phyloP scores from a whole-genome alignment of 2,329 filamentous ascomycete species.

The Pseudogymnoascus sp. region DNA sequence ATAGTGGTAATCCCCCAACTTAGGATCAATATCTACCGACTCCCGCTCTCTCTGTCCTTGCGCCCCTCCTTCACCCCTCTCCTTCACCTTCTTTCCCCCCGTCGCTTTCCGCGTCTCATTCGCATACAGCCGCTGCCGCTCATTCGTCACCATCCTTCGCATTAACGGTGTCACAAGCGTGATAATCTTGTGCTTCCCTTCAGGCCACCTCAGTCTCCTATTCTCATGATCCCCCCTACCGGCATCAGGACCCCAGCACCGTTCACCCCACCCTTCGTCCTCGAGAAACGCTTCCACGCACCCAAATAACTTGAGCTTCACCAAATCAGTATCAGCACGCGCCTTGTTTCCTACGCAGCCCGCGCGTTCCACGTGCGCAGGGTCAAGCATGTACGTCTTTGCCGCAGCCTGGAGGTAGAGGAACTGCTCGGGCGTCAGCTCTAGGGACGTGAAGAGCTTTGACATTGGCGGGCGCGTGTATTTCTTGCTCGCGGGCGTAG shows the following conservation, averaged over 20 bases:
- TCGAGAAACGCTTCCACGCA: constrained; percentile 24
- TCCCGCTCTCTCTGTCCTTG: not conserved
- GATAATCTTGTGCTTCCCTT: constrained; percentile 23
- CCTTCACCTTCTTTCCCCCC: constrained; percentile 6
- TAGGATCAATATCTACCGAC: constrained; percentile 12
- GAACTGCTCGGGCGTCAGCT: constrained; percentile 24
- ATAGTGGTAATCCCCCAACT: constrained; percentile 12
- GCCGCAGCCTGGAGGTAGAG: constrained; percentile 25
- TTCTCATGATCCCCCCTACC: constrained; percentile 11
- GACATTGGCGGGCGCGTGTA: constrained; percentile 26
- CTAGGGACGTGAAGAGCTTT: constrained; percentile 23
- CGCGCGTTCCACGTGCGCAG: constrained; percentile 23
- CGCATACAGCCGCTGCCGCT: constrained; percentile 26
- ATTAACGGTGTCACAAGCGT: constrained; percentile 24
- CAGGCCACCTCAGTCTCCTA: constrained; percentile 25
- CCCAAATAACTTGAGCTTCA: constrained; percentile 24
- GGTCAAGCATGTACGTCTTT: constrained; percentile 28
- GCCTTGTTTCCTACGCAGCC: constrained; percentile 22
- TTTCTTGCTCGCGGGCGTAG: constrained; percentile 24
- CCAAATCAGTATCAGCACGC: constrained; percentile 22
- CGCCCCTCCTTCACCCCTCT: not conserved
- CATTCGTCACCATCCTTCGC: constrained; percentile 29
- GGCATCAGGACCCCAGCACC: constrained; percentile 19
- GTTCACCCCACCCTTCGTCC: constrained; percentile 26
- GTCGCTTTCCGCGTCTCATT: constrained; percentile 18